These are phyloP conservation scores for Huntiella omanensis DNA, from an alignment of 2,329 filamentous ascomycete genomes.

Conservation along the genomic window DNA sequence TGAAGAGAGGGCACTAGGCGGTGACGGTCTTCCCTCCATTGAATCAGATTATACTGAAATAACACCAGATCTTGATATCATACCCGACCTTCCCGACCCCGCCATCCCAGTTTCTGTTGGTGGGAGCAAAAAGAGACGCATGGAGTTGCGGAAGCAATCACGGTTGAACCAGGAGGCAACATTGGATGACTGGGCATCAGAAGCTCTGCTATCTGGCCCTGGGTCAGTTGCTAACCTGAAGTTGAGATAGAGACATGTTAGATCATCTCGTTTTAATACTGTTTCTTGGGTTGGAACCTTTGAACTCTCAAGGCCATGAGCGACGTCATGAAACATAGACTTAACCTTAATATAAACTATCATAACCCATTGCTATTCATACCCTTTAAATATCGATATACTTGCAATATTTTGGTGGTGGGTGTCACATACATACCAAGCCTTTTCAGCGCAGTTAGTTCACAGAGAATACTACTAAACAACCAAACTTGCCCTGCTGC, in stretches of 20 bases:
- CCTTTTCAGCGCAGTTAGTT: no score
- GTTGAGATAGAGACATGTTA: neutral
- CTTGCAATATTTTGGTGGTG: no score
- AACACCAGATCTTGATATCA: neutral
- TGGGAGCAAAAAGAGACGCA: neutral
- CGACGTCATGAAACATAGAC: no score
- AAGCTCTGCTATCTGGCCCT: constrained; percentile 2
- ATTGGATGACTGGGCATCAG: constrained; percentile 7
- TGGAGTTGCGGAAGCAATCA: neutral
- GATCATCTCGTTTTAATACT: no score
- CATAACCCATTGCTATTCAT: no score
- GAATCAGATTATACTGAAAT: constrained; percentile 2
- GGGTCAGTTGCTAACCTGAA: constrained; percentile 4
- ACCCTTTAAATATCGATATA: no score
- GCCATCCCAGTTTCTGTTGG: neutral
- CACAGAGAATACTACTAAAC: no score
- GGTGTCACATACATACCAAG: no score
- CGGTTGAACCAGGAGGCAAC: constrained; percentile 1
- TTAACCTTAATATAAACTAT: no score
- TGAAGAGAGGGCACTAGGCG: constrained; percentile 17
- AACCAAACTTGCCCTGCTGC: no score
- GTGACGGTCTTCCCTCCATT: constrained; percentile 7
- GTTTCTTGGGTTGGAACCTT: no score
- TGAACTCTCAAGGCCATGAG: no score
- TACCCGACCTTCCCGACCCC: neutral